Evolutionary conservation across 257 asterid genomes (phyloP).

Genomic region (Thymus mandschuricus): DNA sequence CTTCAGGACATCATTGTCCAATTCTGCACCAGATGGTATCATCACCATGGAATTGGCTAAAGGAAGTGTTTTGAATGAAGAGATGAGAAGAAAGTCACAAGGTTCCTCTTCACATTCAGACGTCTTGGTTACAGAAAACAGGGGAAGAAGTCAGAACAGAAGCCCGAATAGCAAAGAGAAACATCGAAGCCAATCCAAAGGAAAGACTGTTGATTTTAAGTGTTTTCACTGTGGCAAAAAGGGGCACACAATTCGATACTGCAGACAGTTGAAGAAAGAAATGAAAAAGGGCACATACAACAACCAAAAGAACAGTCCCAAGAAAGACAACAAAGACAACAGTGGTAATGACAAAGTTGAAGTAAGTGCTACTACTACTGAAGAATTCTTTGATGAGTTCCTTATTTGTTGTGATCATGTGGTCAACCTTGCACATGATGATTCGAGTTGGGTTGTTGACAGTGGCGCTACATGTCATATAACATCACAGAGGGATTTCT

Average conservation of each 20-base stretch:
- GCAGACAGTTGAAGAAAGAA: too few species aligned
- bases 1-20: too few species aligned
- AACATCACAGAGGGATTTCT: not conserved
- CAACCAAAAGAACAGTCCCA: not conserved
- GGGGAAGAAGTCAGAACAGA: slow-evolving; percentile 6
- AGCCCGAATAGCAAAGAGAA: not conserved
- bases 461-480: slow-evolving; percentile 10
- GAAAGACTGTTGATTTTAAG: not conserved
- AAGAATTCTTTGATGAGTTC: not conserved
- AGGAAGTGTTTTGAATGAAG: slow-evolving; percentile 21
- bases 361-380: not conserved
- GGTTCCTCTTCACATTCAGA: not conserved
- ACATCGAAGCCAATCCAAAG: not conserved
- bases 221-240: not conserved
- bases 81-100: slow-evolving; percentile 23
- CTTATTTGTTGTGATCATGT: not conserved
- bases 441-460: slow-evolving; percentile 3
- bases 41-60: slow-evolving; percentile 2
- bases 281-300: too few species aligned
- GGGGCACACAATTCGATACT: slow-evolving; percentile 16
- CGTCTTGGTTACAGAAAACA: not conserved
- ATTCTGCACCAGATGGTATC: too few species aligned
- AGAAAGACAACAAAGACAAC: not conserved
- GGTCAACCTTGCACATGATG: not conserved
- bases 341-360: not conserved